These are phyloP conservation scores for Phytophthora fragariaefolia DNA, from an alignment of 352 stramenopile species.

Conservation along the genomic window DNA sequence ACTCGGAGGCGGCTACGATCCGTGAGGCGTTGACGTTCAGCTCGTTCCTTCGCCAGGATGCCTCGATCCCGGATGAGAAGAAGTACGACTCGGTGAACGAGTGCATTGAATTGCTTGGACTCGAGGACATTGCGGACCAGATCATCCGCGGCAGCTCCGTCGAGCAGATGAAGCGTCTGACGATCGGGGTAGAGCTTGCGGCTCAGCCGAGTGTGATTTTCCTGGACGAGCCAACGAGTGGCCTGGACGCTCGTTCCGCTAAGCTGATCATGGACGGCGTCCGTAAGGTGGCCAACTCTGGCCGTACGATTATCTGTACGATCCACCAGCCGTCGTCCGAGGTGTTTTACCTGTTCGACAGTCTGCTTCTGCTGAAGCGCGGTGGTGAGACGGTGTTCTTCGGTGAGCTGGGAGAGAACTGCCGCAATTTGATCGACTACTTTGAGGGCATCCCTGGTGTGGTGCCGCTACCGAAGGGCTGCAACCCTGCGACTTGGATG, in stretches of 20 bases:
- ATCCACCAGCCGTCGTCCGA: constrained; percentile 89
- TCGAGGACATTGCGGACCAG: constrained; percentile 39
- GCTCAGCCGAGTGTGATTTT: constrained; percentile 28
- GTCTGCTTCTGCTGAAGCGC: constrained; percentile 66
- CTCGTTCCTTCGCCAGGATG: constrained; percentile 62
- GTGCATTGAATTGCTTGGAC: constrained; percentile 27
- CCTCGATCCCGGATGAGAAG: constrained; percentile 26
- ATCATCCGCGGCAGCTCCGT: constrained; percentile 37
- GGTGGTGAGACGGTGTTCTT: constrained; percentile 23
- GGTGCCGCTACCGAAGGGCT: constrained; percentile 22
- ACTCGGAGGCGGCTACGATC: constrained; percentile 64
- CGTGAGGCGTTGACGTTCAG: constrained; percentile 87
- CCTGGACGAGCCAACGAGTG: constrained; percentile 18
- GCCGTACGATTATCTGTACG: constrained; percentile 65
- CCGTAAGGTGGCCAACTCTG: constrained; percentile 13
- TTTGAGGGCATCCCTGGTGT: constrained; percentile 47
- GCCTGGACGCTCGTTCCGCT: constrained; percentile 9
- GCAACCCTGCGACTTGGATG: constrained; percentile 86
- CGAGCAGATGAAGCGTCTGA: constrained; percentile 32
- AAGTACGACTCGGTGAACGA: constrained; percentile 35
- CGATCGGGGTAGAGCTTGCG: constrained; percentile 79
- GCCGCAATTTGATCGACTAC: constrained; percentile 30
- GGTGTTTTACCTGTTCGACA: constrained; percentile 85
- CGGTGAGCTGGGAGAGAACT: constrained; percentile 40
- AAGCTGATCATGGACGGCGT: constrained; percentile 18